Percentiles rank a stretch among this genome's conserved stretches.
Evolutionary conservation across 345 rosid genomes (phyloP).

Genomic region (Bruguiera sexangula): DNA sequence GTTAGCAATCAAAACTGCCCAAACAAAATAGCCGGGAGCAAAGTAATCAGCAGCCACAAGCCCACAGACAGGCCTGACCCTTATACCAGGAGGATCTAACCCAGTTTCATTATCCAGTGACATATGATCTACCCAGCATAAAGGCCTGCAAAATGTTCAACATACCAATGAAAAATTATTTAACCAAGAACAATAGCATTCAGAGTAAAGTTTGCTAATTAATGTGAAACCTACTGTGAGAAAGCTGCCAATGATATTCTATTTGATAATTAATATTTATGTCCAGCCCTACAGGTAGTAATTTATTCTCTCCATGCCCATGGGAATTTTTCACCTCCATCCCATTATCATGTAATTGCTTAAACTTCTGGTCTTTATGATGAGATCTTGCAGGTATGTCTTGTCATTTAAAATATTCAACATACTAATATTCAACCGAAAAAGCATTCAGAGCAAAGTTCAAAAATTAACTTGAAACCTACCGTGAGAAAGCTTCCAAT

Average conservation of each 20-base stretch:
- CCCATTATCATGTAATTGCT: too few species aligned
- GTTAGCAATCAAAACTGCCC: slow-evolving; percentile 97
- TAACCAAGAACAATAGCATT: slow-evolving; percentile 9
- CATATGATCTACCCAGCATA: slow-evolving; percentile 97
- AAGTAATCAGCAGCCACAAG: slow-evolving; percentile 98
- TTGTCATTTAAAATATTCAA: too few species aligned
- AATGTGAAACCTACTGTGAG: neutral
- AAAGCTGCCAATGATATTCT: slow-evolving; percentile 9
- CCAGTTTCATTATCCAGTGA: slow-evolving; percentile 95
- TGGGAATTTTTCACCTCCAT: too few species aligned
- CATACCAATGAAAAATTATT: slow-evolving; percentile 9
- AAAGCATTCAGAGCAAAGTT: too few species aligned
- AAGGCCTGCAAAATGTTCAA: slow-evolving; percentile 52
- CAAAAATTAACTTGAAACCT: too few species aligned
- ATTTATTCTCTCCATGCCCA: too few species aligned
- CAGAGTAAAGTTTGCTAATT: slow-evolving; percentile 1
- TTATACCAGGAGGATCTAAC: slow-evolving; percentile 77
- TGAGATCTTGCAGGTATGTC: too few species aligned
- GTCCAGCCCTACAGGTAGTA: too few species aligned
- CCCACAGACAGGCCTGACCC: slow-evolving; percentile 82
- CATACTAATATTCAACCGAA: too few species aligned
- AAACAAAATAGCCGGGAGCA: slow-evolving; percentile 91
- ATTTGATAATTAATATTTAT: too few species aligned
- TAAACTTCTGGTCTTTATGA: too few species aligned
- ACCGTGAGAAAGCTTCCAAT: too few species aligned